phyloP scores from a whole-genome alignment of 192 early-diverging fungal species.

The Mortierella alpina region DNA sequence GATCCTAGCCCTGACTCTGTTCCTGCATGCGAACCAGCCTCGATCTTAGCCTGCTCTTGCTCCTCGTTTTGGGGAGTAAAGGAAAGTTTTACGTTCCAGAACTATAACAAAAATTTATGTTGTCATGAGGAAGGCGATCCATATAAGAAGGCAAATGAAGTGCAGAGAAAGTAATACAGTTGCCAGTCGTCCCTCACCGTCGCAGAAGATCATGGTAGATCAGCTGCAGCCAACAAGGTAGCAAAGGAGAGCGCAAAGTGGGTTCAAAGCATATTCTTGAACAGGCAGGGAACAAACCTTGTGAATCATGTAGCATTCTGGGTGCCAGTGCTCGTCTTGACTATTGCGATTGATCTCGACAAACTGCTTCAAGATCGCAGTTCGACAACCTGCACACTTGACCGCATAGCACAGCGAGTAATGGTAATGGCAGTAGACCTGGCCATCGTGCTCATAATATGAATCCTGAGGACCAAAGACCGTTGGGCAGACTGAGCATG shows the following conservation, averaged over 20 bases:
- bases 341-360: slow-evolving; percentile 89
- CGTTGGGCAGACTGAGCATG: slow-evolving; percentile 90
- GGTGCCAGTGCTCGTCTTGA: slow-evolving; percentile 94
- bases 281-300: slow-evolving; percentile 70
- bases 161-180: background rate
- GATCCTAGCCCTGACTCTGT: slow-evolving; percentile 2
- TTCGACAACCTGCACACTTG: slow-evolving; percentile 96
- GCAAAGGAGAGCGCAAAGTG: background rate
- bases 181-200: background rate
- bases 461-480: slow-evolving; percentile 96
- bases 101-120: slow-evolving; percentile 41
- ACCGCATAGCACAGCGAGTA: slow-evolving; percentile 91
- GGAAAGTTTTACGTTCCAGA: slow-evolving; percentile 72
- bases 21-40: background rate
- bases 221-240: background rate
- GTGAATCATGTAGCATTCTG: slow-evolving; percentile 99
- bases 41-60: background rate
- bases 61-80: slow-evolving; percentile 35
- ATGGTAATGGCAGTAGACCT: slow-evolving; percentile 95
- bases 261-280: no score
- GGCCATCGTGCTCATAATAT: slow-evolving; percentile 94
- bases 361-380: slow-evolving; percentile 95
- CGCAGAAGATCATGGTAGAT: background rate
- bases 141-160: background rate
- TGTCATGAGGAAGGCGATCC: background rate